Conservation (phyloP, 176 grass and related monocot species). For the Puccinellia tenuiflora region DNA sequence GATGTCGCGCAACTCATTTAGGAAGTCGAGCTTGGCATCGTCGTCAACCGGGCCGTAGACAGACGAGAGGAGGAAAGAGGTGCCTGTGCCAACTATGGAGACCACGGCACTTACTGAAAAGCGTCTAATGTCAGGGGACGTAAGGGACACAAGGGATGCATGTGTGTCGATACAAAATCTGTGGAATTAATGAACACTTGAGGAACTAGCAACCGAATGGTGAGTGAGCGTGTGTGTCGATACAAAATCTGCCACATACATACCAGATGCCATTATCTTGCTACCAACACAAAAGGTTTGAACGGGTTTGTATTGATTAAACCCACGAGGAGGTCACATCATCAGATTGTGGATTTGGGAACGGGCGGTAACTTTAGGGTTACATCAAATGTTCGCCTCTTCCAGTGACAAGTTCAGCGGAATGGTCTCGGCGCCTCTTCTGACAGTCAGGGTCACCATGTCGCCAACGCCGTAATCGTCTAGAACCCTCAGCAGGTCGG, state of each 20-base stretch:
- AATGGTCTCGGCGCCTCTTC: conserved; percentile 49
- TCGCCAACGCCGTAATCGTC: conserved; percentile 77
- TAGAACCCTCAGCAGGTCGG: conserved; percentile 72
- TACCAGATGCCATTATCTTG: neutral
- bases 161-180: too few species aligned
- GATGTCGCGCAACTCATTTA: too few species aligned
- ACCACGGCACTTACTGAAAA: too few species aligned
- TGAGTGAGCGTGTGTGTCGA: neutral
- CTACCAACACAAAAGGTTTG: neutral
- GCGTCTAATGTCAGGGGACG: too few species aligned
- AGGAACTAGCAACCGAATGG: neutral
- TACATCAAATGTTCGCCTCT: conserved; percentile 50
- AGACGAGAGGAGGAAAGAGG: too few species aligned
- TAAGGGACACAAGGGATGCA: too few species aligned
- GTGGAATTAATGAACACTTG: neutral
- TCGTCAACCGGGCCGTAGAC: too few species aligned
- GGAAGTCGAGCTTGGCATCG: too few species aligned
- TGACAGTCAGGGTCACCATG: conserved; percentile 52
- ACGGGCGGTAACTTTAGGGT: neutral
- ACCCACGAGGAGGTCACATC: neutral
- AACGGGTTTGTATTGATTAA: neutral
- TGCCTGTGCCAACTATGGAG: too few species aligned
- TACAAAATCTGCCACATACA: neutral
- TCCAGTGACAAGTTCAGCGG: conserved; percentile 52
- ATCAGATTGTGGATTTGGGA: neutral